phyloP scores from a whole-genome alignment of 768 basidiomycete species.

The Tricholoma hemisulphureum region DNA sequence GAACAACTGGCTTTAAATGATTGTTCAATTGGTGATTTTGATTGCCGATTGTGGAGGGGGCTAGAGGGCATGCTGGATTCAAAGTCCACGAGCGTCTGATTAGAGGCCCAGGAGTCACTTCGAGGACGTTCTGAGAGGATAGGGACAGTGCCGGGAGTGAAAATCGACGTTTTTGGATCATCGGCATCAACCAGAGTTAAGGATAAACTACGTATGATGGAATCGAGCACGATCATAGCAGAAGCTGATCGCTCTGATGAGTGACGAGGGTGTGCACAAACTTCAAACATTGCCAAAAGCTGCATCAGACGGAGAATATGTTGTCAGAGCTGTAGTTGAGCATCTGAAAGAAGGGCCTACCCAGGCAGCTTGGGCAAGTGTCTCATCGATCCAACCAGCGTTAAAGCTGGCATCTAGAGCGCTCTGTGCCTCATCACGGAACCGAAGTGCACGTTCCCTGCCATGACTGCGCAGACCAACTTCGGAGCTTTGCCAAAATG shows the following conservation, averaged over 20 bases:
- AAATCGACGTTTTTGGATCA: conserved; percentile 51
- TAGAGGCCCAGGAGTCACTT: conserved; percentile 20
- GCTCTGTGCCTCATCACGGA: conserved; percentile 67
- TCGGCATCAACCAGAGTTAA: conserved; percentile 59
- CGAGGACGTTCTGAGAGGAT: conserved; percentile 27
- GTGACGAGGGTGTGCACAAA: conserved; percentile 66
- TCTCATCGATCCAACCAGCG: conserved; percentile 71
- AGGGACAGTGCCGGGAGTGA: conserved; percentile 51
- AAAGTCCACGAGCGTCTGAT: conserved; percentile 18
- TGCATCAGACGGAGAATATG: conserved; percentile 20
- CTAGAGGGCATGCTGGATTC: conserved; percentile 13
- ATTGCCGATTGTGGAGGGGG: conserved; percentile 1
- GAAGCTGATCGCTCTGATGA: conserved; percentile 53
- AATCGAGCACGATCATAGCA: conserved; percentile 61
- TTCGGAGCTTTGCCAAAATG: conserved; percentile 70
- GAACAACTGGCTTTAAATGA: conserved; percentile 36
- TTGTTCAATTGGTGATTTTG: conserved; percentile 6
- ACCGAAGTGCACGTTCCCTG: conserved; percentile 53
- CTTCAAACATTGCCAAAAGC: conserved; percentile 71
- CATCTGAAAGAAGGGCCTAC: conserved; percentile 35
- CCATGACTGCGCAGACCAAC: conserved; percentile 49
- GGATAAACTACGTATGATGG: conserved; percentile 60
- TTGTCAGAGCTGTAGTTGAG: conserved; percentile 2
- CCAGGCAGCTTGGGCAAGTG: conserved; percentile 74
- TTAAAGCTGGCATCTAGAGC: conserved; percentile 70